Evolutionary conservation across 768 basidiomycete genomes (phyloP).

Genomic region (Leucosporidium yakuticum): DNA sequence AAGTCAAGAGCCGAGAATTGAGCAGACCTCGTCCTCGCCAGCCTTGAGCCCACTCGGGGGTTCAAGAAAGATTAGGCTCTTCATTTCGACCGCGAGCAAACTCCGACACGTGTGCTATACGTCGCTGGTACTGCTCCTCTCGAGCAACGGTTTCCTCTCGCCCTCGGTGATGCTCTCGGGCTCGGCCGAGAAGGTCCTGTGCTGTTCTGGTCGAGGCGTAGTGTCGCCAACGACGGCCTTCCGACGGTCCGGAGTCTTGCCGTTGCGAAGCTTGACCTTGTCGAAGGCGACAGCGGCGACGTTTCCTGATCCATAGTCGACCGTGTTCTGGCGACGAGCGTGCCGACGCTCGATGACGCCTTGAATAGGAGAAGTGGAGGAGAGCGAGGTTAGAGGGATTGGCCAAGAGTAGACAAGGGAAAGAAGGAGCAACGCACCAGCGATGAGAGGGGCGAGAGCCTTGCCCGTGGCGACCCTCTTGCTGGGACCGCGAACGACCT

Average conservation of each 20-base stretch:
- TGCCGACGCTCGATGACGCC: constrained; percentile 34
- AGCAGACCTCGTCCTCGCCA: no score
- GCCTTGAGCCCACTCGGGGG: no score
- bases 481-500: constrained; percentile 35
- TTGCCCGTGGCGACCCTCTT: constrained; percentile 27
- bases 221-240: background rate
- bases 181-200: background rate
- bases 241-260: constrained; percentile 18
- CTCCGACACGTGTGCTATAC: no score
- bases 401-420: no score
- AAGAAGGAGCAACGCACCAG: constrained; percentile 15
- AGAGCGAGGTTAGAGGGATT: no score
- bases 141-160: background rate
- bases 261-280: constrained; percentile 22
- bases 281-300: constrained; percentile 8
- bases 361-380: background rate
- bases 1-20: no score
- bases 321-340: constrained; percentile 19
- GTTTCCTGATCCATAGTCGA: constrained; percentile 2
- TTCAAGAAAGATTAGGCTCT: no score
- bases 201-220: background rate
- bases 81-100: no score
- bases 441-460: constrained; percentile 36
- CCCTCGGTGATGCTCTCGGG: background rate
- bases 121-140: no score